Evolutionary conservation across 2,329 filamentous ascomycete genomes (phyloP).

Genomic region (Ophiobolus disseminans): DNA sequence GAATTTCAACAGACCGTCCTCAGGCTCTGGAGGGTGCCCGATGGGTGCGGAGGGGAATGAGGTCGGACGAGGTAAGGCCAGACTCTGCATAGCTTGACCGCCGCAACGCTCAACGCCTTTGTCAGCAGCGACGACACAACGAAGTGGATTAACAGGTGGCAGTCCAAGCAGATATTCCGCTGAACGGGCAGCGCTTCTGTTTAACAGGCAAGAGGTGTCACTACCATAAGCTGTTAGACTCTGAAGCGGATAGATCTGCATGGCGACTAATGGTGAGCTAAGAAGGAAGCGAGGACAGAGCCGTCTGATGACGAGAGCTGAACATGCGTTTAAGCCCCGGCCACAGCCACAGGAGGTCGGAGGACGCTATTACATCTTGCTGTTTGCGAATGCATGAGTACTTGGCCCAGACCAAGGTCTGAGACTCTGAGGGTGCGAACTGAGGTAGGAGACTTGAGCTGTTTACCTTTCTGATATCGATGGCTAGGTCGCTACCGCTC

Average conservation of each 20-base stretch:
- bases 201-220: slow-evolving; percentile 24
- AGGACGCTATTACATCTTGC: neutral
- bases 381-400: neutral
- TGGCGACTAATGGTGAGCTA: slow-evolving; percentile 41
- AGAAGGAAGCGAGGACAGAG: slow-evolving; percentile 29
- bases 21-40: slow-evolving; percentile 47
- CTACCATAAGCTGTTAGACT: slow-evolving; percentile 27
- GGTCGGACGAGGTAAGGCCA: slow-evolving; percentile 48
- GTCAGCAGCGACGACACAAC: slow-evolving; percentile 44
- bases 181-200: slow-evolving; percentile 21
- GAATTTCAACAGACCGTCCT: slow-evolving; percentile 43
- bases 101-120: slow-evolving; percentile 45
- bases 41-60: slow-evolving; percentile 46
- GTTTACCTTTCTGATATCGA: slow-evolving; percentile 29
- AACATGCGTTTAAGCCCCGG: slow-evolving; percentile 4
- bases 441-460: slow-evolving; percentile 10
- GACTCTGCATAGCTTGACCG: slow-evolving; percentile 52
- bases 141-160: slow-evolving; percentile 30
- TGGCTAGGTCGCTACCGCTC: neutral
- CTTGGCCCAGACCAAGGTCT: neutral
- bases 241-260: slow-evolving; percentile 38
- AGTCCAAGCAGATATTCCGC: slow-evolving; percentile 24
- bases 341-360: slow-evolving; percentile 15
- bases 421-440: neutral
- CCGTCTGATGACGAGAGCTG: slow-evolving; percentile 21